Percentiles rank a stretch among this genome's conserved stretches.
Conservation (phyloP, 169 alveolate species). For the Toxoplasma gondii region DNA sequence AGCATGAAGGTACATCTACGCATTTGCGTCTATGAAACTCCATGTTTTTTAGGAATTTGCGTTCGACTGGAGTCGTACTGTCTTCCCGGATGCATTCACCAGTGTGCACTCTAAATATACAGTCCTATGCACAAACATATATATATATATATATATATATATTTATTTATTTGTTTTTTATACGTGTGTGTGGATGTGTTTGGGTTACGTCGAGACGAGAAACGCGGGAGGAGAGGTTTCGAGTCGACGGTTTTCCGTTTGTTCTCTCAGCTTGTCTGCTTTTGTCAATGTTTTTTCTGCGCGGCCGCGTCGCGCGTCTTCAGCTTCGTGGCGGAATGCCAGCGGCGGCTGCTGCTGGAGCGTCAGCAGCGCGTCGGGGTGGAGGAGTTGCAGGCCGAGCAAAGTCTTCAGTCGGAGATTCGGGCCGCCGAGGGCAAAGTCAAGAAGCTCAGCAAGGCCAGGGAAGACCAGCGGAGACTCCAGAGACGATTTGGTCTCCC, state of each 20-base stretch:
- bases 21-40: too few species aligned
- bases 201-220: too few species aligned
- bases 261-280: background rate
- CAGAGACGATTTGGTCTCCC: constrained; percentile 1
- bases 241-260: background rate
- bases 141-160: too few species aligned
- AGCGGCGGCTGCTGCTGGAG: constrained; percentile 51
- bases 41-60: too few species aligned
- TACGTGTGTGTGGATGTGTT: too few species aligned
- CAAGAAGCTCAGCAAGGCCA: background rate
- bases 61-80: too few species aligned
- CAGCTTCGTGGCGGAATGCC: constrained; percentile 53
- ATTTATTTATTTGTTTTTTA: too few species aligned
- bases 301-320: background rate
- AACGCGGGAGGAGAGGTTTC: too few species aligned
- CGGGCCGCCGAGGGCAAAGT: constrained; percentile 19
- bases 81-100: too few species aligned
- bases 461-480: constrained; percentile 44
- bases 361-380: constrained; percentile 24
- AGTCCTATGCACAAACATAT: too few species aligned
- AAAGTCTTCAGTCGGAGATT: constrained; percentile 19
- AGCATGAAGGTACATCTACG: too few species aligned
- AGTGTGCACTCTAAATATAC: too few species aligned
- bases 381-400: constrained; percentile 20
- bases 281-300: background rate